Evolutionary conservation across 371 early-diverging fungal species (phyloP).

Genomic region (Syncephalastrum racemosum): DNA sequence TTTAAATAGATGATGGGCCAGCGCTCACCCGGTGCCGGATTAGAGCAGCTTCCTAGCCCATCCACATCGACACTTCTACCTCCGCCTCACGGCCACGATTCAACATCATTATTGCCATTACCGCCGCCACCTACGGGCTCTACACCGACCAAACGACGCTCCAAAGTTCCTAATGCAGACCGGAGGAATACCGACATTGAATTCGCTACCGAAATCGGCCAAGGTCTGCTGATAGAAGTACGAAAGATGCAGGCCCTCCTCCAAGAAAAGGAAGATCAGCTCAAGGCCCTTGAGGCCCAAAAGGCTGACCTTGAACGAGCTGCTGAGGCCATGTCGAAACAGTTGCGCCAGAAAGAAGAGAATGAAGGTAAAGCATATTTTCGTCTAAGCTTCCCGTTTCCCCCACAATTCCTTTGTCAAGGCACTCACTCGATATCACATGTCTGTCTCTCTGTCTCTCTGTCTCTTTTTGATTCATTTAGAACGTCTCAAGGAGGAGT

Average conservation of each 20-base stretch:
- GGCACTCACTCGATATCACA: neutral
- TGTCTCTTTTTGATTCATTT: constrained; percentile 3
- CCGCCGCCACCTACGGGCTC: constrained; percentile 38
- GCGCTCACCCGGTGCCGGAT: neutral
- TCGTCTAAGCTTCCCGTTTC: no score
- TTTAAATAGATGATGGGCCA: constrained; percentile 4
- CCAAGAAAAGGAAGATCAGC: constrained; percentile 64
- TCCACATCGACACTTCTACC: constrained; percentile 14
- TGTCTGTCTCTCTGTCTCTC: neutral
- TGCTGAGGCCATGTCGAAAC: constrained; percentile 56
- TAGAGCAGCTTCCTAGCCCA: constrained; percentile 13
- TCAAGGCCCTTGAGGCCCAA: constrained; percentile 59
- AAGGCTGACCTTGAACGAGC: constrained; percentile 58
- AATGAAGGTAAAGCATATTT: constrained; percentile 60
- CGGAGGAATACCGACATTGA: constrained; percentile 53
- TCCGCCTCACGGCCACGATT: constrained; percentile 11
- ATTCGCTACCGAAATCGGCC: constrained; percentile 57
- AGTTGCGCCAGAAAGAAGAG: constrained; percentile 54
- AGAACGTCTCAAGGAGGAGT: constrained; percentile 61
- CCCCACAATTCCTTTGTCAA: neutral
- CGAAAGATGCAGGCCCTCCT: constrained; percentile 45
- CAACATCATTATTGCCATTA: constrained; percentile 21
- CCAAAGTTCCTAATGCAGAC: constrained; percentile 36
- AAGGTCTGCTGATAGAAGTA: constrained; percentile 49
- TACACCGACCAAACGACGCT: constrained; percentile 40